These are phyloP conservation scores for Kwoniella dendrophila DNA, from an alignment of 768 basidiomycete genomes.

Conservation along the genomic window DNA sequence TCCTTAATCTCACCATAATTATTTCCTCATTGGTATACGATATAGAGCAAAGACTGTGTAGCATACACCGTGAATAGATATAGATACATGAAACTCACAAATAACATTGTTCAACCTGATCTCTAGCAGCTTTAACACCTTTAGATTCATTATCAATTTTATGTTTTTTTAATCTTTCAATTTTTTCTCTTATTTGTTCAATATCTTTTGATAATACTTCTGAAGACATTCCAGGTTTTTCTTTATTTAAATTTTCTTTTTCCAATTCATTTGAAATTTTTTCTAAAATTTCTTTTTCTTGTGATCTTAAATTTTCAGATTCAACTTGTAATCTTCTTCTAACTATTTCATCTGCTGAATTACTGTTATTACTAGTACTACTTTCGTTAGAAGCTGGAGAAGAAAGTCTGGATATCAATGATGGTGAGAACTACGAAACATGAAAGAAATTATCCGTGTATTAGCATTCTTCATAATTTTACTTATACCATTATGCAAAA, in stretches of 20 bases:
- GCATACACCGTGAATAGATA: not conserved
- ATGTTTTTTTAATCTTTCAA: conserved; percentile 49
- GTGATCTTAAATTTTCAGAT: conserved; percentile 50
- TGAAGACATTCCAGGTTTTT: conserved; percentile 50
- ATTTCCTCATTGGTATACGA: not conserved
- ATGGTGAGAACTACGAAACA: conserved; percentile 55
- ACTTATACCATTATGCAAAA: no score
- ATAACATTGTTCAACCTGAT: conserved; percentile 53
- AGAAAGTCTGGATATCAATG: conserved; percentile 52
- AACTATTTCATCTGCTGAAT: conserved; percentile 41
- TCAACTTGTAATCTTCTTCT: conserved; percentile 47
- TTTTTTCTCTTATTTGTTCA: conserved; percentile 55
- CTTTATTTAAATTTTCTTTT: conserved; percentile 55
- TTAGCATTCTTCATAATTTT: no score
- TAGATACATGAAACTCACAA: conserved; percentile 39
- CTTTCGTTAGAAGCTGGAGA: conserved; percentile 20
- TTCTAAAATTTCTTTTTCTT: conserved; percentile 52
- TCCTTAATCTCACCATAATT: not conserved
- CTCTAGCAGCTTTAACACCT: conserved; percentile 44
- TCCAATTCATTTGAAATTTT: conserved; percentile 54
- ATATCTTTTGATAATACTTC: conserved; percentile 54
- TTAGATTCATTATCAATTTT: conserved; percentile 39
- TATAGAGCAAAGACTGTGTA: not conserved
- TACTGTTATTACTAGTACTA: not conserved
- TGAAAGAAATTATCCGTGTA: not conserved